These are phyloP conservation scores for Fusarium domesticum DNA, from an alignment of 2,329 filamentous ascomycete genomes.

Conservation along the genomic window DNA sequence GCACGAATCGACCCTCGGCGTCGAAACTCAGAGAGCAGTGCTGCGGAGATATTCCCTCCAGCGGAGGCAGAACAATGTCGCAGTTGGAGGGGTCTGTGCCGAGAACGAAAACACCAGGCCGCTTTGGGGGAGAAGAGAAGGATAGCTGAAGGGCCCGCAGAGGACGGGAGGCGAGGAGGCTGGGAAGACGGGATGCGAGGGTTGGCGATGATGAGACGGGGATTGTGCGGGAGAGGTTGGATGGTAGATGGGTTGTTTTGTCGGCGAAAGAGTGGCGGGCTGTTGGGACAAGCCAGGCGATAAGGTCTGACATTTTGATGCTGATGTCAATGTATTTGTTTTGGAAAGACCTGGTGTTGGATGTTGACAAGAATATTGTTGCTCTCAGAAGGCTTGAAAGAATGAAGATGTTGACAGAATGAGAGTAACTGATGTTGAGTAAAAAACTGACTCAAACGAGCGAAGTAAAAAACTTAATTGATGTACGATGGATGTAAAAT, in stretches of 20 bases:
- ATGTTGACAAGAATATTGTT: constrained; percentile 10
- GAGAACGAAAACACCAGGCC: constrained; percentile 37
- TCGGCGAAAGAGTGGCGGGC: constrained; percentile 34
- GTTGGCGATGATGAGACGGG: constrained; percentile 23
- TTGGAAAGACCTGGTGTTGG: constrained; percentile 5
- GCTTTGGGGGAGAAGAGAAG: constrained; percentile 35
- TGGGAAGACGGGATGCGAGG: constrained; percentile 31
- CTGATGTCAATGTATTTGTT: background rate
- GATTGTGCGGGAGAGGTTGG: constrained; percentile 32
- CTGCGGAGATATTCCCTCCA: constrained; percentile 34
- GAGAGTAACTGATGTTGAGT: constrained; percentile 9
- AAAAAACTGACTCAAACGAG: constrained; percentile 23
- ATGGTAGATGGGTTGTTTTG: constrained; percentile 31
- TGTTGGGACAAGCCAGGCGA: constrained; percentile 41
- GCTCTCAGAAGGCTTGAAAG: constrained; percentile 3
- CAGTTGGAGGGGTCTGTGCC: constrained; percentile 37
- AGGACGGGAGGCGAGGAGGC: constrained; percentile 26
- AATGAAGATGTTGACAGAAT: constrained; percentile 11
- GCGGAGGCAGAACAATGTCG: constrained; percentile 38
- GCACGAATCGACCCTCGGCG: constrained; percentile 36
- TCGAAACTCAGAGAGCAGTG: constrained; percentile 42
- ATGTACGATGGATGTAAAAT: background rate
- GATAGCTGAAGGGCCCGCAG: constrained; percentile 35
- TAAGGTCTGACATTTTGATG: constrained; percentile 30
- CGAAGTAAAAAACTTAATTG: constrained; percentile 14